phyloP scores from a whole-genome alignment of 306 rosid species.

The Rubus idaeus region DNA sequence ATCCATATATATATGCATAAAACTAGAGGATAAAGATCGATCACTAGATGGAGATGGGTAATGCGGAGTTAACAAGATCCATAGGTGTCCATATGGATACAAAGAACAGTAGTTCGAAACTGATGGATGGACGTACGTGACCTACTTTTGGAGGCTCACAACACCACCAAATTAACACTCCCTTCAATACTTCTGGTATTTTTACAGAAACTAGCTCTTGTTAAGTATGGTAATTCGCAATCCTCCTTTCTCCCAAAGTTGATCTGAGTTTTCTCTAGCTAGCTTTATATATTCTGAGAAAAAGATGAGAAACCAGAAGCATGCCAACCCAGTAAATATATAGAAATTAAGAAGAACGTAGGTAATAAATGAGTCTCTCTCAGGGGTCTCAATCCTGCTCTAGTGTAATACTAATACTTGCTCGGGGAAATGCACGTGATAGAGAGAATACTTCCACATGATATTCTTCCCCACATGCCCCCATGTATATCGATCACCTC shows the following conservation, averaged over 20 bases:
- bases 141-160: slow-evolving; percentile 27
- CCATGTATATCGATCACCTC: background rate
- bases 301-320: slow-evolving; percentile 3
- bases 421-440: slow-evolving; percentile 41
- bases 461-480: slow-evolving; percentile 28
- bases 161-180: background rate
- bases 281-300: background rate
- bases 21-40: too few relatives aligned
- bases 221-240: background rate
- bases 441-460: slow-evolving; percentile 27
- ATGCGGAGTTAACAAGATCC: background rate
- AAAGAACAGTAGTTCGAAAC: background rate
- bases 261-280: background rate
- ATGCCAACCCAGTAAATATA: slow-evolving; percentile 4
- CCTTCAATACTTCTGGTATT: background rate
- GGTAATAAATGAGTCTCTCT: slow-evolving; percentile 19
- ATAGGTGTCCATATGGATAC: slow-evolving; percentile 2
- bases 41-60: background rate
- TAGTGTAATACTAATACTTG: slow-evolving; percentile 31
- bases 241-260: background rate
- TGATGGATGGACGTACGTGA: slow-evolving; percentile 16
- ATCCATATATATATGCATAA: too few relatives aligned
- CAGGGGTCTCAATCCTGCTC: slow-evolving; percentile 38
- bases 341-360: background rate
- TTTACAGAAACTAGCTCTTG: background rate